Evolutionary conservation across 202 grass and related monocot species (phyloP).

Genomic region (Schoenoplectus triqueter): DNA sequence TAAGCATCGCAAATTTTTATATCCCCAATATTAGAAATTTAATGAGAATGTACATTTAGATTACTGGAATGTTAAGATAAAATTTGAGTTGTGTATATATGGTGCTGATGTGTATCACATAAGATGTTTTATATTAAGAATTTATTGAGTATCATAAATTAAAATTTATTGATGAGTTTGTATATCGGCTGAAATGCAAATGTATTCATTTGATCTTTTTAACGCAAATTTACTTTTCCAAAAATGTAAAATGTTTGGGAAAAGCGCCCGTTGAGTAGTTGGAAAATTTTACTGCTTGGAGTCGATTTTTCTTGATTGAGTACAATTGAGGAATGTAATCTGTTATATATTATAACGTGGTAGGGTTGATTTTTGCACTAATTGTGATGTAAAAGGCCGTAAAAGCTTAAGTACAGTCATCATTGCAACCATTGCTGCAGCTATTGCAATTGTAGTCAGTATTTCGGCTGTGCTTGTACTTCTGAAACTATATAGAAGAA

Average conservation of each 20-base stretch:
- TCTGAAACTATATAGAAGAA: conserved; percentile 24
- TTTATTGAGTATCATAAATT: too few species aligned
- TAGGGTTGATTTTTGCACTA: conserved; percentile 20
- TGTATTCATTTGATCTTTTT: background rate
- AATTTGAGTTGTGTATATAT: too few species aligned
- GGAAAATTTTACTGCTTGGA: background rate
- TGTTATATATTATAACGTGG: background rate
- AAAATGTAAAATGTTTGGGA: background rate
- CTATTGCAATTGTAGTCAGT: background rate
- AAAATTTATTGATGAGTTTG: too few species aligned
- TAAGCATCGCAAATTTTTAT: too few species aligned
- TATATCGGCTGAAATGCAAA: too few species aligned
- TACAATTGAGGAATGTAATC: background rate
- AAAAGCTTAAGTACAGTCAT: background rate
- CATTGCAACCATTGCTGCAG: conserved; percentile 4
- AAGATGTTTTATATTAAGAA: too few species aligned
- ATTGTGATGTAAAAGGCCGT: background rate
- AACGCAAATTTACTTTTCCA: background rate
- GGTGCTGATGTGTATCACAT: too few species aligned
- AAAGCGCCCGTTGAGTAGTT: background rate
- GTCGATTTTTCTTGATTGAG: background rate
- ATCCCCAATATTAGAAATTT: too few species aligned
- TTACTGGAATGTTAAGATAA: too few species aligned
- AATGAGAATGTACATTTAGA: too few species aligned
- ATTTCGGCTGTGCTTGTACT: background rate